Conservation (phyloP, 306 rosid genomes). For the Cucurbita argyrosperma region DNA sequence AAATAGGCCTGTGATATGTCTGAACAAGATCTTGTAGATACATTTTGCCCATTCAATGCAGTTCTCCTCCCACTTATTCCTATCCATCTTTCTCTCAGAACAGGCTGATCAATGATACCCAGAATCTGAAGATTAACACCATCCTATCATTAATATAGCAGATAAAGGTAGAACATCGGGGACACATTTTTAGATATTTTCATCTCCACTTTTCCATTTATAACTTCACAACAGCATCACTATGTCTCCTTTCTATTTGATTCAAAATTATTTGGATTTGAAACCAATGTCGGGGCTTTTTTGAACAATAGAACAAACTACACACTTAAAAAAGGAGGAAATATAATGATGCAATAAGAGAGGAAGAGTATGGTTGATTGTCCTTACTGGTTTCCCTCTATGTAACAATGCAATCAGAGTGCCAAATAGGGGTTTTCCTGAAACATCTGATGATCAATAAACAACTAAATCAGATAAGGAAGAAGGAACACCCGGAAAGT, state of each 20-base stretch:
- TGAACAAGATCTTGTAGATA: constrained; percentile 58
- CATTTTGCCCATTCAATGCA: constrained; percentile 59
- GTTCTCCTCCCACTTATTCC: constrained; percentile 68
- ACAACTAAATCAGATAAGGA: background rate
- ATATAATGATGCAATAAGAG: background rate
- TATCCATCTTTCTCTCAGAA: constrained; percentile 83
- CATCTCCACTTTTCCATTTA: background rate
- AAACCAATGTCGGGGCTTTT: background rate
- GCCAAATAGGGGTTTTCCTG: constrained; percentile 93
- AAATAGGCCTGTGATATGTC: constrained; percentile 64
- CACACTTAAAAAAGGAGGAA: background rate
- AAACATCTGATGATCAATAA: constrained; percentile 9
- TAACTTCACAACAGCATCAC: background rate
- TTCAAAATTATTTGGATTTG: background rate
- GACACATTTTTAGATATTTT: background rate
- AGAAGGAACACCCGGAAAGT: constrained; percentile 3
- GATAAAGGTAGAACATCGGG: background rate
- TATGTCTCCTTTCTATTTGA: background rate
- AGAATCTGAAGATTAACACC: constrained; percentile 37
- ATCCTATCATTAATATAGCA: background rate
- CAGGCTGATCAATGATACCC: constrained; percentile 87
- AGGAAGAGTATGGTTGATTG: constrained; percentile 12
- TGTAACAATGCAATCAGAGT: constrained; percentile 75
- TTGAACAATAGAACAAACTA: background rate
- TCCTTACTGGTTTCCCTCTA: constrained; percentile 59